Base-by-base conservation (phyloP, 352 stramenopile genomes). In the Globisporangium splendens region DNA sequence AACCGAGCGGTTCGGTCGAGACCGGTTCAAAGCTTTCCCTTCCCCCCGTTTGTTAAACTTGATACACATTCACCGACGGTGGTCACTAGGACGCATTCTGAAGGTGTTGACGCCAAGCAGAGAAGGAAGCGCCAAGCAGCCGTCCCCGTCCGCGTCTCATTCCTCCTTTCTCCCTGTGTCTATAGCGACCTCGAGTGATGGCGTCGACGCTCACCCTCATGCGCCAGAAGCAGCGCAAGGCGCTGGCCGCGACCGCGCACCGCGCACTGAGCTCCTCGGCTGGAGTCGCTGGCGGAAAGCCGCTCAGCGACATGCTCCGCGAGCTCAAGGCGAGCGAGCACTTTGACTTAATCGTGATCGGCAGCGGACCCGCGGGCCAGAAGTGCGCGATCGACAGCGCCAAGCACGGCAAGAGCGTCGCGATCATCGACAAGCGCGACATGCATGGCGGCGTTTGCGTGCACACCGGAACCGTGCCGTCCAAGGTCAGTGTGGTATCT, bases 301-400 rank as follows among this genome's bases (percentile, higher is more conserved):
- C 73, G 50, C 65, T 95, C 46, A 80, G 63, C 46, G 70, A 92
- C 50, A 80, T 88, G 62, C 70, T 95, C 20, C 81, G 78, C 47
- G 82, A 93, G 50, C 69, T 96, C 48, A 86, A 86, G 48, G 84
- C 83, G 46, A 93, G 83, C 60, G 84, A 93, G 54, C 85, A 96
- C 66, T 95, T 94, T 62, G 86, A 95, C 57, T 61, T 95, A 38
- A 93, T 96, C 60, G 88, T 96, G 41, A 92, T 96, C 55, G 89
- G 89, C 66, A 94, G 82, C 49, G 89, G 89, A 0, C 89, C 89
- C 0, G 85, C 89, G 8, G 89, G 86, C 31, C 87, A 96, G 67
- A 96, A 95, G 63, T 97, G 89, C 52, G 89, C 89, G 38, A 92
- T 96, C 50, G 89, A 97, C 63, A 88, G 82, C 62, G 86, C 84